These are phyloP conservation scores for Gynandropsis gynandra DNA, from an alignment of 345 rosid genomes.

Conservation along the genomic window DNA sequence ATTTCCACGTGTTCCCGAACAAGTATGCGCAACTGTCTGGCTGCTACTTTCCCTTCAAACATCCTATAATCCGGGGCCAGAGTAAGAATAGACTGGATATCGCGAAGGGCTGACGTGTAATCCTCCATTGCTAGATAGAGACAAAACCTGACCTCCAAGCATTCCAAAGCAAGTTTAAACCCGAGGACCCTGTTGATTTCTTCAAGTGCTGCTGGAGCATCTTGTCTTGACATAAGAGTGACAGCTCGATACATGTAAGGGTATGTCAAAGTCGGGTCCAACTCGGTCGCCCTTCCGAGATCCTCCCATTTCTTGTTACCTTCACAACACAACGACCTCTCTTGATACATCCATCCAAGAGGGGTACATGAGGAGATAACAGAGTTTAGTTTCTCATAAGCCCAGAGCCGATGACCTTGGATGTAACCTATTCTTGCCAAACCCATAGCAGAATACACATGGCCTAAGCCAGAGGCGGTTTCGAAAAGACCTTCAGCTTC, in stretches of 20 bases:
- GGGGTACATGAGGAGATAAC: constrained; percentile 59
- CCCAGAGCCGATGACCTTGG: constrained; percentile 55
- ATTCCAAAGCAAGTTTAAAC: constrained; percentile 86
- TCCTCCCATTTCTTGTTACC: constrained; percentile 72
- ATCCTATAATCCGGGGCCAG: constrained; percentile 79
- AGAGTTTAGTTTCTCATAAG: constrained; percentile 72
- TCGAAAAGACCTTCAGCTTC: constrained; percentile 70
- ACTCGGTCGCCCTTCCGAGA: constrained; percentile 75
- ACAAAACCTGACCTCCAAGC: constrained; percentile 96
- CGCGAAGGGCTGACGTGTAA: constrained; percentile 76
- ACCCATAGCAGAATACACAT: constrained; percentile 71
- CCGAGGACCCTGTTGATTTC: constrained; percentile 87
- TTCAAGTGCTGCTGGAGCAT: constrained; percentile 66
- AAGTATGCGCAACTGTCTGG: constrained; percentile 74
- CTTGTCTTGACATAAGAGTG: constrained; percentile 66
- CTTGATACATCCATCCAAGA: constrained; percentile 95
- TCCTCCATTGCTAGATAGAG: constrained; percentile 84
- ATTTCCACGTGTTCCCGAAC: constrained; percentile 83
- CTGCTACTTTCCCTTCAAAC: constrained; percentile 94
- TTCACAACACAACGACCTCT: constrained; percentile 85
- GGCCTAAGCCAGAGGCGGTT: constrained; percentile 64
- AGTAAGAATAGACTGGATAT: constrained; percentile 91
- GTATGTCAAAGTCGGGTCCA: constrained; percentile 87
- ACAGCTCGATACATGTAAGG: constrained; percentile 96
- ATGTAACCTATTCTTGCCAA: constrained; percentile 69